Base-by-base conservation (phyloP, 495 filamentous ascomycete genomes). In the Trypethelium eluteriae region DNA sequence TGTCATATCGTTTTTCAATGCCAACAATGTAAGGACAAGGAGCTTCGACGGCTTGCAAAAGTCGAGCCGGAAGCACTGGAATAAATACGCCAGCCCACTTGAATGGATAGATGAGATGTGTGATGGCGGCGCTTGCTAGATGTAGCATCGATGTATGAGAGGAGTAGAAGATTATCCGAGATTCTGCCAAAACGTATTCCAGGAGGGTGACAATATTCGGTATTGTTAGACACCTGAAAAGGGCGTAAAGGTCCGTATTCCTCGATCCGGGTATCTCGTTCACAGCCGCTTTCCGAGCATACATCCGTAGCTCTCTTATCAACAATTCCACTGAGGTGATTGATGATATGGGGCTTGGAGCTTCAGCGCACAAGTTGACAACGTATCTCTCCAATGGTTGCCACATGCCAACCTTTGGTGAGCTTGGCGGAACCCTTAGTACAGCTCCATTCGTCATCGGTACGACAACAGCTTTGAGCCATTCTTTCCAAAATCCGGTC, bases 401-500 rank as follows among this genome's bases (percentile, higher is more conserved):
- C 94, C 94, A 98, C 67, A 91, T 84, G n/a, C 94, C 94, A 69
- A 96, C 85, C 63, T 87, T 91, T 16, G 93, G 91, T 3, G 94
- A 98, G 75, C 86, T 95, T 10, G 90, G 82, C 32, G 94, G 90
- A 5, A 98, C 85, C 62, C 92, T 84, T 72, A 93, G 77, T 49
- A 98, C 82, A 11, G 81, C 86, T 47, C 93, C 92, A 74, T 96
- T 89, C 16, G 86, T 92, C 94, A 97, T 97, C 16, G 94, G 94
- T 49, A 96, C 92, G 38, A 92, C 82, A 25, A 98, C 83, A 9
- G 93, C 94, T 76, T 90, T 86, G 49, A 98, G 82, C 94, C 94
- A 98, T 74, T 98, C 94, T 76, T 98, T 98, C 94, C 94, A 98
- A 79, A 98, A 98, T 64, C 85, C 88, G 62, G 92, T 91, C 80